Base-by-base conservation (phyloP, 148 eudicot genomes). In the Cornus controversa region DNA sequence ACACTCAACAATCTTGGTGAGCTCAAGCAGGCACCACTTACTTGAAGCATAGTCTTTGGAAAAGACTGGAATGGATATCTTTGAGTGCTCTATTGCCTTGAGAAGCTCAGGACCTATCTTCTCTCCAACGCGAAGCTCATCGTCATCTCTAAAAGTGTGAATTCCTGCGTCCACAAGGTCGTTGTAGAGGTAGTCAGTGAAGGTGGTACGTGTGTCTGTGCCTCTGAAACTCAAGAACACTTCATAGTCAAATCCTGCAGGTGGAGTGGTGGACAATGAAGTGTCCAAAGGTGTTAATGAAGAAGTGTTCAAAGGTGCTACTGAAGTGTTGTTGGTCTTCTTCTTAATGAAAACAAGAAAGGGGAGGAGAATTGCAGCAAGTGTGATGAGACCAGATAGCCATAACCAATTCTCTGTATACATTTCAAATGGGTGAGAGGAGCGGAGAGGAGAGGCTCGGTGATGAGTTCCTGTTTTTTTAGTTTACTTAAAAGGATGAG, bases 181-280 rank as follows among this genome's bases (percentile, higher is more conserved):
- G 14, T 24, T 66, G 27, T 66, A 66, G 31, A 66, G 69, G 27
- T 3, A 27, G 11, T 66, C 62, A 54, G 62, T 20, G 62, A 54
- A 14, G 62, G 1, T 16, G 2, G 1, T 54, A 20, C 62, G 62
- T 1, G 69, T 66, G 69, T 66, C 69, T 10, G 1, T 3, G 27
- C 69, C 69, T 24, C 69, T 66, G 29, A 66, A 66, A 8, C 69
- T 66, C 29, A 66, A n/a, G 69, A 66, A 66, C 24, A 66, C 69
- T 10, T 66, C 31, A 27, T 66, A 66, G 16, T 24, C 69, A 1
- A 5, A 37, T 5, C 42, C 42, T 37, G 7, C 42, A 37, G 42
- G 42, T 37, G 42, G 5, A 37, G 42, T 0, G 42, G 42, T 37
- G 3, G 42, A 5, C 42, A 37, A 37, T 37, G 42, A 37, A 37